Conservation (phyloP, 768 basidiomycete species). For the Podaxis carcinomalis region DNA sequence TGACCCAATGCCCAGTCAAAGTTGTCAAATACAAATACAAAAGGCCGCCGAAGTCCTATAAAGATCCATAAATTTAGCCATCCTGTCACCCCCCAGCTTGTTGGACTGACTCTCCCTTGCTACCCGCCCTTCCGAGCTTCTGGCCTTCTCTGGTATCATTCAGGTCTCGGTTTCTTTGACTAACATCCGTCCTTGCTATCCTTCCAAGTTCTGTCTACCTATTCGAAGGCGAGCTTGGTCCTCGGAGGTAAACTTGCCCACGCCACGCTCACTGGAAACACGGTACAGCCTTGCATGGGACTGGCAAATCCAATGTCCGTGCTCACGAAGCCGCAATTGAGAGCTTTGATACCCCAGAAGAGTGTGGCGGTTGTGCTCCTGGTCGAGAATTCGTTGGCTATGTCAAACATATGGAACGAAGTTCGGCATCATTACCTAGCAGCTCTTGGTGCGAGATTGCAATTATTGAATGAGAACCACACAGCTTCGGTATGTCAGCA, state of each 20-base stretch:
- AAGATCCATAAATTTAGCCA: conserved; percentile 30
- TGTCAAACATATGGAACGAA: conserved; percentile 42
- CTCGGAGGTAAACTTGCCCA: conserved; percentile 2
- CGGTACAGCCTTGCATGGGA: neutral
- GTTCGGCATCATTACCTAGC: conserved; percentile 43
- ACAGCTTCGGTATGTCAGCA: conserved; percentile 33
- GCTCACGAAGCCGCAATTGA: conserved; percentile 18
- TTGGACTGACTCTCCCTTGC: neutral
- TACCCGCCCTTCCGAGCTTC: conserved; percentile 15
- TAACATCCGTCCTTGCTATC: conserved; percentile 11
- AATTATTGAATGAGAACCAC: conserved; percentile 15
- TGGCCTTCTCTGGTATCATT: conserved; percentile 1
- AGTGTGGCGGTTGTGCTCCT: conserved; percentile 41
- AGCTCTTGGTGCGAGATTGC: conserved; percentile 20
- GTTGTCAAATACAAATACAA: conserved; percentile 26
- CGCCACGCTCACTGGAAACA: neutral
- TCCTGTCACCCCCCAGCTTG: conserved; percentile 12
- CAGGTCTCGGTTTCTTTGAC: conserved; percentile 12
- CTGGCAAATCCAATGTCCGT: conserved; percentile 17
- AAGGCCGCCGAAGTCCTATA: conserved; percentile 39
- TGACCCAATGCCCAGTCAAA: conserved; percentile 8
- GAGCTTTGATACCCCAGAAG: conserved; percentile 23
- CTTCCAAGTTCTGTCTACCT: neutral
- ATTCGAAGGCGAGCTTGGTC: conserved; percentile 5
- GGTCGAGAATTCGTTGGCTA: conserved; percentile 50